phyloP scores from a whole-genome alignment of 192 early-diverging fungal species.

The Coemansia biformis region DNA sequence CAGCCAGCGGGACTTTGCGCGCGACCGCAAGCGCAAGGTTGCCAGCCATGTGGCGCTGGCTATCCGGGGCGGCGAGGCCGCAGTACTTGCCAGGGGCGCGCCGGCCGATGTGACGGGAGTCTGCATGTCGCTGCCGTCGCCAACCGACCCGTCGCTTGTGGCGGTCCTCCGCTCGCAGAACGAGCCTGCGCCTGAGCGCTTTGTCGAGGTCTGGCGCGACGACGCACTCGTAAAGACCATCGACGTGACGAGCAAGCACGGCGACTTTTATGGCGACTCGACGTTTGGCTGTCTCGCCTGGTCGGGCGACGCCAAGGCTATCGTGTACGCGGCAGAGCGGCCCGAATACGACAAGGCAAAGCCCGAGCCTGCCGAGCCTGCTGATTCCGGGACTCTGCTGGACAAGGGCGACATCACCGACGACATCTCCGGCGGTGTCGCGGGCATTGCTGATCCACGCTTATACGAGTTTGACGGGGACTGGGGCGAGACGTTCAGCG shows the following conservation, averaged over 20 bases:
- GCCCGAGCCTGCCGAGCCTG: slow-evolving; percentile 3
- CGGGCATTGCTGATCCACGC: slow-evolving; percentile 35
- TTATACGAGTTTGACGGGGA: slow-evolving; percentile 55
- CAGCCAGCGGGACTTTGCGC: slow-evolving; percentile 53
- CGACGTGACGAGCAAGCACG: slow-evolving; percentile 64
- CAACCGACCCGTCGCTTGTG: slow-evolving; percentile 28
- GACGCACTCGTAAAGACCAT: slow-evolving; percentile 53
- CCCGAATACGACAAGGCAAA: slow-evolving; percentile 42
- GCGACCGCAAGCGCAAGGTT: slow-evolving; percentile 50
- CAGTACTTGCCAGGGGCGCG: slow-evolving; percentile 23
- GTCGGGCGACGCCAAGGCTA: slow-evolving; percentile 51
- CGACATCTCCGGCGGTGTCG: slow-evolving; percentile 34
- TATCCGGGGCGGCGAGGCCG: slow-evolving; percentile 11
- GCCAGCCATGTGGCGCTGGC: slow-evolving; percentile 35
- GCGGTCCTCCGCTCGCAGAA: slow-evolving; percentile 38
- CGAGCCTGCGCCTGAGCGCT: slow-evolving; percentile 19
- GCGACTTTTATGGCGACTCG: slow-evolving; percentile 65
- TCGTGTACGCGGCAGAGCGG: slow-evolving; percentile 69
- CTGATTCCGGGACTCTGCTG: not conserved
- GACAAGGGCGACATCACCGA: slow-evolving; percentile 26
- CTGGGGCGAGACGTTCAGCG: slow-evolving; percentile 67
- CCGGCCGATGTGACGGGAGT: slow-evolving; percentile 35
- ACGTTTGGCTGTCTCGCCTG: slow-evolving; percentile 64
- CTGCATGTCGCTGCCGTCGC: slow-evolving; percentile 27
- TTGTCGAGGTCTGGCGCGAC: slow-evolving; percentile 59